Percentiles rank a stretch among this genome's conserved stretches.
Conservation (phyloP, 805 yeast species). For the Nakazawaea laoshanensis region DNA sequence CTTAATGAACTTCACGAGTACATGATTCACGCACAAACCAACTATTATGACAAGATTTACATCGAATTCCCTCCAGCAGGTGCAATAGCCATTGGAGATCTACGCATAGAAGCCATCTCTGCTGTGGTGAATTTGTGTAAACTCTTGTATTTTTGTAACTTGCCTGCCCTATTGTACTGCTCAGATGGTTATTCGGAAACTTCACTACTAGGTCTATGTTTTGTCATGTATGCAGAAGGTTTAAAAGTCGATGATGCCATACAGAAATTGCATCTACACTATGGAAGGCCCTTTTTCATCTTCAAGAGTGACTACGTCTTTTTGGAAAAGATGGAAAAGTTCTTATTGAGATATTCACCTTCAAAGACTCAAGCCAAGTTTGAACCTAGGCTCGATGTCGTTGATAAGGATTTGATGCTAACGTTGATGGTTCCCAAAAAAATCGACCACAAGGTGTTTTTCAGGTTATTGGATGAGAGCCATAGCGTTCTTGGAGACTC, state of each 20-base stretch:
- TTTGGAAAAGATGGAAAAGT: constrained; percentile 53
- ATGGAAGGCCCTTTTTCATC: constrained; percentile 75
- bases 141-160: constrained; percentile 36
- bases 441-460: constrained; percentile 3
- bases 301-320: constrained; percentile 70
- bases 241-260: constrained; percentile 56
- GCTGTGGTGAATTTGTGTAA: constrained; percentile 66
- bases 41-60: constrained; percentile 16
- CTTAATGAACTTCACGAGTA: constrained; percentile 25
- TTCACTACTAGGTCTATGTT: constrained; percentile 65
- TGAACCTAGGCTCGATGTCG: constrained; percentile 1
- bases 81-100: constrained; percentile 66
- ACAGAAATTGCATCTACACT: constrained; percentile 49
- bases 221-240: constrained; percentile 60
- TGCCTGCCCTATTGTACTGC: constrained; percentile 58
- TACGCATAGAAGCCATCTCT: constrained; percentile 50
- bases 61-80: constrained; percentile 84
- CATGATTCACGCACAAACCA: constrained; percentile 12
- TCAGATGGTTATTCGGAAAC: constrained; percentile 92
- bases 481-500: background rate
- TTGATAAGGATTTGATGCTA: constrained; percentile 5
- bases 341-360: constrained; percentile 58
- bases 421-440: constrained; percentile 3
- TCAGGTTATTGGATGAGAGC: constrained; percentile 5
- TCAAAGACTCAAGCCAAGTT: constrained; percentile 10